Evolutionary conservation across 2,329 filamentous ascomycete species (phyloP), one percentile per base, ranked within the genome.

Genomic region (Phaeomoniella chlamydospora): DNA sequence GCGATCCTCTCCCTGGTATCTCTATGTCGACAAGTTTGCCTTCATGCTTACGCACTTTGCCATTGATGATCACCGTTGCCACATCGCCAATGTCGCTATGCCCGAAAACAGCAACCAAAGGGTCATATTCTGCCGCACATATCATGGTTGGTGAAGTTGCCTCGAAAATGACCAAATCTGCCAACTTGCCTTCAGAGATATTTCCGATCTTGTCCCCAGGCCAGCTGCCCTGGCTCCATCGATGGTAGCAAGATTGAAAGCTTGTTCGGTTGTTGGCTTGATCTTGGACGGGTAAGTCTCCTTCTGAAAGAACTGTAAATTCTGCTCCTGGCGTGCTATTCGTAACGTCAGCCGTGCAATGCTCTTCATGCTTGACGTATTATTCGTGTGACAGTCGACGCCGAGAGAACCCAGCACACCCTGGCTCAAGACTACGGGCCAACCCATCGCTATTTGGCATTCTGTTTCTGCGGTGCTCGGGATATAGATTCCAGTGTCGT

Each of bases 231-330:
- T 49, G 1, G 65, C 65, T 0, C 64, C 64, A 2, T 53, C 49
- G n/a, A 69, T 55, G 0, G 65, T 70, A 0, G 53, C 65, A 4
- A 70, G 54, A 41, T 69, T 68, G 46, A 65, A 70, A 2, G 55
- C 63, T 29, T 66, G 55, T 31, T 62, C 54, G 0, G 56, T 58
- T 0, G 50, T 51, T 18, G 54, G 46, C 15, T 49, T 53, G 0
- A 54, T 39, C 33, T 42, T 46, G 3, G 36, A 38, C 2, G 50
- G 49, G 19, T 49, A 46, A 33, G 48, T 43, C 1, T 46, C 45
- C 6, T 43, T 4, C 4, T 46, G 36, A 11, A 49, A 31, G 16
- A 59, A 46, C 18, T 45, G 42, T 18, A 49, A 36, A n/a, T 55
- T 53, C n/a, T 45, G 42, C 16, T 44, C 39, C 2, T 40, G 47